These are phyloP conservation scores for Eragrostis nindensis DNA, from an alignment of 176 grass and related monocot genomes.

Conservation along the genomic window DNA sequence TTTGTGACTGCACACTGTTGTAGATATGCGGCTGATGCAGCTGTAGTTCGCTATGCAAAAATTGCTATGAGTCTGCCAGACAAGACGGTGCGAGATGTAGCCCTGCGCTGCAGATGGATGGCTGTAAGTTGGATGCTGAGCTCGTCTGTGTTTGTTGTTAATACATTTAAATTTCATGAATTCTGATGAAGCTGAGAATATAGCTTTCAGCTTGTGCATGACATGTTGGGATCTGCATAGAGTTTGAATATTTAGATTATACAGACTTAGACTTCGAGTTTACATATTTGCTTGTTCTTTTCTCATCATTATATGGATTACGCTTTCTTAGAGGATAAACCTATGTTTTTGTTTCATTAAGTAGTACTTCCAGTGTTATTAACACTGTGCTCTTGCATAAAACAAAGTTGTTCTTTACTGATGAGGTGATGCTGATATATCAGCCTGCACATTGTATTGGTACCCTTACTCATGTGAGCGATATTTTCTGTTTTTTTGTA, in stretches of 20 bases:
- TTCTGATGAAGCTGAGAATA: not conserved
- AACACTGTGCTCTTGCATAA: not conserved
- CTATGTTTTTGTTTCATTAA: conserved; percentile 11
- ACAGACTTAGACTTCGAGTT: not conserved
- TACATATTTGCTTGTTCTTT: not conserved
- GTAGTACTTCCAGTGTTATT: not conserved
- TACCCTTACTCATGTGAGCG: not conserved
- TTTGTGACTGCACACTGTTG: conserved; percentile 21
- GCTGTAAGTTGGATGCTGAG: conserved; percentile 52
- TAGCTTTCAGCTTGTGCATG: not conserved
- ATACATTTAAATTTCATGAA: not conserved
- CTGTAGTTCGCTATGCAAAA: conserved; percentile 63
- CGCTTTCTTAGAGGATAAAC: not conserved
- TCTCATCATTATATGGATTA: not conserved
- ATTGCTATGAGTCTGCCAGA: conserved; percentile 52
- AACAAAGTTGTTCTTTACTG: not conserved
- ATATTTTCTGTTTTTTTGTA: not conserved
- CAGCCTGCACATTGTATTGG: not conserved
- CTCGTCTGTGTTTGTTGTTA: not conserved
- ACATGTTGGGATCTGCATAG: not conserved
- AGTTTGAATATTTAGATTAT: not conserved
- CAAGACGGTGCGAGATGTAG: conserved; percentile 70
- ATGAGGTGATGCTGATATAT: not conserved
- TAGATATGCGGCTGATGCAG: conserved; percentile 46
- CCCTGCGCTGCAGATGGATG: conserved; percentile 63